Evolutionary conservation across 2,329 filamentous ascomycete genomes (phyloP).

Genomic region (Cladorrhinum sp.): DNA sequence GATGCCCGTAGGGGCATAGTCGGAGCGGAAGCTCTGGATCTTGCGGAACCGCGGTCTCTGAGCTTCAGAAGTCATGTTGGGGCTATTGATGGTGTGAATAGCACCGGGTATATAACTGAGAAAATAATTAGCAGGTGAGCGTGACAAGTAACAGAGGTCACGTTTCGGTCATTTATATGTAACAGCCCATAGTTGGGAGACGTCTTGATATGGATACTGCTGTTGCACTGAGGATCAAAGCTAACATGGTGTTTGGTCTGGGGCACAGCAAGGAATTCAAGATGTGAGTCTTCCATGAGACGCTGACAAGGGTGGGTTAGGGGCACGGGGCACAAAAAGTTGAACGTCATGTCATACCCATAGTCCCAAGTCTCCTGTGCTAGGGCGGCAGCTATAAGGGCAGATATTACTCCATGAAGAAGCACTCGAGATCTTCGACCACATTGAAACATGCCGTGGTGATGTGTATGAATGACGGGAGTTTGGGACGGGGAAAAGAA

Average conservation of each 20-base stretch:
- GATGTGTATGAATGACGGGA: background rate
- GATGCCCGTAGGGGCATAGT: conserved; percentile 85
- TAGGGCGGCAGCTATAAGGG: conserved; percentile 11
- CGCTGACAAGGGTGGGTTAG: background rate
- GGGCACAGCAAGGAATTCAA: background rate
- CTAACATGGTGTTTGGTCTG: background rate
- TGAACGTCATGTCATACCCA: conserved; percentile 10
- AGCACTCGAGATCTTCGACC: conserved; percentile 2
- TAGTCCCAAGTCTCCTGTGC: conserved; percentile 16
- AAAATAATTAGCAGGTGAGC: conserved; percentile 20
- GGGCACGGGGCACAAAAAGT: background rate
- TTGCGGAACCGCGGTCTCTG: conserved; percentile 68
- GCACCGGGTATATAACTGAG: conserved; percentile 23
- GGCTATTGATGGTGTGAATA: conserved; percentile 25
- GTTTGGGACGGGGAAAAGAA: background rate
- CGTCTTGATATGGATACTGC: background rate
- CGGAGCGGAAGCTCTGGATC: conserved; percentile 79
- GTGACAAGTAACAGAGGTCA: background rate
- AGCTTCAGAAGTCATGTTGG: conserved; percentile 53
- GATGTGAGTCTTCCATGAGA: background rate
- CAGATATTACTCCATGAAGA: conserved; percentile 12
- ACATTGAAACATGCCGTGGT: background rate
- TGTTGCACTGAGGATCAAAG: background rate
- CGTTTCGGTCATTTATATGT: background rate
- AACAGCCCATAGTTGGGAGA: background rate